phyloP scores from a whole-genome alignment of 2,329 filamentous ascomycete genomes.

The Saccharata proteae region DNA sequence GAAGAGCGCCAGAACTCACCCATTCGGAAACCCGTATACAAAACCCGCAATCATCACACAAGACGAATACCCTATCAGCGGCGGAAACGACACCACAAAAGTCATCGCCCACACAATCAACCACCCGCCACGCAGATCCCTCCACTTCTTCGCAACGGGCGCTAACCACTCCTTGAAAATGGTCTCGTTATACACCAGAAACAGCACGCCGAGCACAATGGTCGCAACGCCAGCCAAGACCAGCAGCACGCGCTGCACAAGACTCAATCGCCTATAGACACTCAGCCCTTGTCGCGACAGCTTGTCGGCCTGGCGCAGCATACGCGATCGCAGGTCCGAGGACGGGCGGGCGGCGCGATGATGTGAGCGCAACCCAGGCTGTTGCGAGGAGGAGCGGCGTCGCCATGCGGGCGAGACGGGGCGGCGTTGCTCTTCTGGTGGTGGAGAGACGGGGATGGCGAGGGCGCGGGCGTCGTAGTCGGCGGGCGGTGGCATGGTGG shows the following conservation, averaged over 20 bases:
- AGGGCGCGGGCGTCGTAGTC: slow-evolving; percentile 44
- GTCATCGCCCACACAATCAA: slow-evolving; percentile 63
- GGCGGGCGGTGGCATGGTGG: slow-evolving; percentile 22
- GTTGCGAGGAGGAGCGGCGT: slow-evolving; percentile 30
- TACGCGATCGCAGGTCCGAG: slow-evolving; percentile 28
- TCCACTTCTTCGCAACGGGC: slow-evolving; percentile 66
- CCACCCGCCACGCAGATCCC: slow-evolving; percentile 58
- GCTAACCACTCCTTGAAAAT: slow-evolving; percentile 61
- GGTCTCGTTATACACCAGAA: slow-evolving; percentile 64
- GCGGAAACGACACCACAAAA: slow-evolving; percentile 71
- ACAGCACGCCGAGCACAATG: slow-evolving; percentile 50
- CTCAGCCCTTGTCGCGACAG: slow-evolving; percentile 33
- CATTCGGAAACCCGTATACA: slow-evolving; percentile 58
- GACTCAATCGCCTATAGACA: slow-evolving; percentile 44
- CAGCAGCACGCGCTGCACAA: slow-evolving; percentile 50
- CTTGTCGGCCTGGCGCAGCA: slow-evolving; percentile 31
- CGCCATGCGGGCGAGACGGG: slow-evolving; percentile 40
- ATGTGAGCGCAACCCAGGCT: slow-evolving; percentile 26
- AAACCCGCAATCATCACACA: slow-evolving; percentile 59
- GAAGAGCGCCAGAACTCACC: slow-evolving; percentile 39
- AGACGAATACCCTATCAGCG: slow-evolving; percentile 76
- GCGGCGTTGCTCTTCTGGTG: slow-evolving; percentile 32
- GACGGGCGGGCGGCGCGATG: slow-evolving; percentile 21
- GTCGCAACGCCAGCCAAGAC: slow-evolving; percentile 37
- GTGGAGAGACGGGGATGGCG: slow-evolving; percentile 37